Evolutionary conservation across 257 asterid genomes (phyloP), one percentile per base, ranked within the genome.

Genomic region (Primulina huaijiensis): DNA sequence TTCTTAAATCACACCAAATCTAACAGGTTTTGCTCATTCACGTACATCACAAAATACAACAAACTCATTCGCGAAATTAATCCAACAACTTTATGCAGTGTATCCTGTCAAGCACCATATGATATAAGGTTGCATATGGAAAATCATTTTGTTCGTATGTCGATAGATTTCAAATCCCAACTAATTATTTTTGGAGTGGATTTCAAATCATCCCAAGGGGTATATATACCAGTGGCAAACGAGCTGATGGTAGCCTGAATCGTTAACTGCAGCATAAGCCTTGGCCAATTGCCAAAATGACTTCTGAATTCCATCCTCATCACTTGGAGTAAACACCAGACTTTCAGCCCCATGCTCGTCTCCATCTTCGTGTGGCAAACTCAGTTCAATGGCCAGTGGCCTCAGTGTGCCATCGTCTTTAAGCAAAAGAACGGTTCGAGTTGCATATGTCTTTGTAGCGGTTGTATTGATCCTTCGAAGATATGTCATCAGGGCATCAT

Each of bases 191-290:
- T 23, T 23, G 25, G 25, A 23, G 25, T 23, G 25, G 25, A 23
- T 23, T 23, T 23, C 25, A 23, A 23, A 1, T 23, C 25, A 23
- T 1, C 1, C 25, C 25, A 23, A 23, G 25, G 25, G 25, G 25
- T 23, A 23, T 21, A 31, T 65, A 0, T 80, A 92, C 98, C 97
- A 93, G 84, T 93, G 99, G 86, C 97, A 87, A 46, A 93, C 77
- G 77, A 93, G 96, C 77, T 90, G 99, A 75, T 93, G 99, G 76
- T 80, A 86, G 72, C 97, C 99, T 0, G 99, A 86, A 70, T 93
- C 99, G 27, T 90, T 93, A 6, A 93, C 96, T 16, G 94, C 89
- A 20, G 82, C 97, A 68, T 93, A 90, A 64, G 99, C 99, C 79
- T 93, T 93, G 0, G 96, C 96, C 12, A 93, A 87, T 86, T 93